phyloP scores from a whole-genome alignment of 1,139 yeast genomes.

The Pichia sp. region DNA sequence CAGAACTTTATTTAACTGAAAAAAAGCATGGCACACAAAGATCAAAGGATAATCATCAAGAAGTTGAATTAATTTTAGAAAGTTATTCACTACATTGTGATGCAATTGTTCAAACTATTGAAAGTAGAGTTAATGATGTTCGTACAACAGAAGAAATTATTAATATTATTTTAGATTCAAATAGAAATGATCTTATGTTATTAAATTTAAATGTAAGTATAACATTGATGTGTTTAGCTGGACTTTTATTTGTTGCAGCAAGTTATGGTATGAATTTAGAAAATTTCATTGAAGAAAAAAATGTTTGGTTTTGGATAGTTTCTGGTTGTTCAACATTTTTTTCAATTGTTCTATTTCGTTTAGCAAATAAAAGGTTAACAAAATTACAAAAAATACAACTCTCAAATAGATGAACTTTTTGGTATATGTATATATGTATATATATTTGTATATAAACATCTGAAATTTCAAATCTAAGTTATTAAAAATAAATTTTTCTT shows the following conservation, averaged over 20 bases:
- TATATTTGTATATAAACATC: neutral
- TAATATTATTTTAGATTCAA: constrained; percentile 70
- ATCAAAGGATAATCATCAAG: constrained; percentile 47
- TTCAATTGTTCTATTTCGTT: constrained; percentile 37
- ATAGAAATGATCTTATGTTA: constrained; percentile 71
- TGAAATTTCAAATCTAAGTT: neutral
- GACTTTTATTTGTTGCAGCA: constrained; percentile 66
- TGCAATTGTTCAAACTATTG: constrained; percentile 75
- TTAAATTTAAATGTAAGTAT: constrained; percentile 64
- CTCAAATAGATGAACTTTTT: constrained; percentile 31
- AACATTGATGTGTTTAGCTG: constrained; percentile 52
- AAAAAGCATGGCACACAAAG: constrained; percentile 27
- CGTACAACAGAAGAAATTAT: constrained; percentile 78
- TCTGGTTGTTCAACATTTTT: constrained; percentile 37
- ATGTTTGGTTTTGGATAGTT: constrained; percentile 47
- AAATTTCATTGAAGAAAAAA: constrained; percentile 66
- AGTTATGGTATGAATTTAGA: constrained; percentile 78
- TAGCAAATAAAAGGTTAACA: constrained; percentile 44
- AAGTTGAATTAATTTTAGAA: constrained; percentile 68
- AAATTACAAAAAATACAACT: constrained; percentile 61
- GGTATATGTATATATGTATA: too few relatives aligned
- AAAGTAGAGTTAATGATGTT: constrained; percentile 61
- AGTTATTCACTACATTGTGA: constrained; percentile 74
- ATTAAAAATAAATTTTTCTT: too few relatives aligned
- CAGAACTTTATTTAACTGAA: constrained; percentile 60